phyloP scores from a whole-genome alignment of 2,329 filamentous ascomycete genomes.

The Verticillium nubilum region DNA sequence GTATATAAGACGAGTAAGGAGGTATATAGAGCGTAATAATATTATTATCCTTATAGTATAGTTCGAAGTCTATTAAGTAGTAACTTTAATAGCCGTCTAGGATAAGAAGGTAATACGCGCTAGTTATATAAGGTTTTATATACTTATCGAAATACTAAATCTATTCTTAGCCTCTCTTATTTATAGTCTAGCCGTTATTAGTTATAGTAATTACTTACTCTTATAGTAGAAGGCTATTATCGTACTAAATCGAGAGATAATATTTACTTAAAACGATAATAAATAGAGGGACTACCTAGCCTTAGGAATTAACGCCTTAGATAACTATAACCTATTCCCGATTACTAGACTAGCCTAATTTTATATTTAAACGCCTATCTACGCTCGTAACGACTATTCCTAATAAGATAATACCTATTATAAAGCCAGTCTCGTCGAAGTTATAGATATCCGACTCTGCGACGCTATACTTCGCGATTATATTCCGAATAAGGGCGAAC shows the following conservation, averaged over 20 bases:
- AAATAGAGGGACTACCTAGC: constrained; percentile 9
- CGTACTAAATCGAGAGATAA: constrained; percentile 11
- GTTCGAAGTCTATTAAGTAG: not conserved
- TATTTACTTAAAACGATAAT: constrained; percentile 8
- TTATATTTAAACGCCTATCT: constrained; percentile 13
- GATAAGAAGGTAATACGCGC: constrained; percentile 22
- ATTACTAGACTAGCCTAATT: constrained; percentile 18
- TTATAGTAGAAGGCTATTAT: constrained; percentile 15
- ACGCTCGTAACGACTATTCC: constrained; percentile 19
- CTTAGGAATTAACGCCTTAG: constrained; percentile 8
- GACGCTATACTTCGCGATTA: constrained; percentile 17
- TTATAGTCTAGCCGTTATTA: constrained; percentile 26
- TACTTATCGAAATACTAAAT: too few relatives aligned
- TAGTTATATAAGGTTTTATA: constrained; percentile 16
- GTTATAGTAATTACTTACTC: constrained; percentile 22
- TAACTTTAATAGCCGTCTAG: constrained; percentile 28
- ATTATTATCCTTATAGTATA: not conserved
- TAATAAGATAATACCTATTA: constrained; percentile 20
- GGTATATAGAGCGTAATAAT: constrained; percentile 1
- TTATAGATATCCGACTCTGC: constrained; percentile 15
- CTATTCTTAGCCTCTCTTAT: constrained; percentile 14
- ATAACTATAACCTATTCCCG: constrained; percentile 20
- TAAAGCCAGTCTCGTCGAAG: constrained; percentile 23
- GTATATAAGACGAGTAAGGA: not conserved
- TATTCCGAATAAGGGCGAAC: too few relatives aligned